Conservation (phyloP, 805 yeast species). For the Candida quercuum region DNA sequence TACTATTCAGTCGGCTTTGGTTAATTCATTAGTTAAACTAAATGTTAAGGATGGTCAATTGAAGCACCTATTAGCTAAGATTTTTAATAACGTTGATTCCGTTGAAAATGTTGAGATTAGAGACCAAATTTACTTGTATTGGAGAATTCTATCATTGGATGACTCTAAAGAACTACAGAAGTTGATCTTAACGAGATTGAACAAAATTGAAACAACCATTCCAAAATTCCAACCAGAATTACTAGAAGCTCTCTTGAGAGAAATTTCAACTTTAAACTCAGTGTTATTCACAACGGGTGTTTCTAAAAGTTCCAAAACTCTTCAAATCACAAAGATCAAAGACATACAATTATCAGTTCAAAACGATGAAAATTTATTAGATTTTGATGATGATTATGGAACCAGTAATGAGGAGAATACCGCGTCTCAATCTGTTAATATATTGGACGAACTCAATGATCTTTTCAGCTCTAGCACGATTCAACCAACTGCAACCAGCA, state of each 20-base stretch:
- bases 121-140: conserved; percentile 73
- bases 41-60: conserved; percentile 36
- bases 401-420: conserved; percentile 12
- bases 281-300: conserved; percentile 81
- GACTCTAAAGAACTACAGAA: conserved; percentile 32
- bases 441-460: conserved; percentile 73
- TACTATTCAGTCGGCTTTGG: conserved; percentile 50
- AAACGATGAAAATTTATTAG: conserved; percentile 81
- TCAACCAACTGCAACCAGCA: conserved; percentile 21
- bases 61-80: conserved; percentile 44
- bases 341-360: conserved; percentile 76
- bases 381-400: conserved; percentile 79
- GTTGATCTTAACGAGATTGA: conserved; percentile 57
- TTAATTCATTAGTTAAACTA: conserved; percentile 60
- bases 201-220: conserved; percentile 68
- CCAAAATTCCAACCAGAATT: conserved; percentile 65
- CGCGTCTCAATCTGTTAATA: conserved; percentile 29
- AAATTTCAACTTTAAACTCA: conserved; percentile 80
- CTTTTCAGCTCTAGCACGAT: conserved; percentile 43
- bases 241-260: conserved; percentile 63
- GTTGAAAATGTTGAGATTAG: conserved; percentile 73
- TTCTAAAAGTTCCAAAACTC: conserved; percentile 28
- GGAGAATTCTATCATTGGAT: conserved; percentile 63
- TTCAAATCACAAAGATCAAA: conserved; percentile 55
- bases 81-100: conserved; percentile 60